Evolutionary conservation across 208 protist genomes (phyloP).

Genomic region (Acanthamoeba royreba): DNA sequence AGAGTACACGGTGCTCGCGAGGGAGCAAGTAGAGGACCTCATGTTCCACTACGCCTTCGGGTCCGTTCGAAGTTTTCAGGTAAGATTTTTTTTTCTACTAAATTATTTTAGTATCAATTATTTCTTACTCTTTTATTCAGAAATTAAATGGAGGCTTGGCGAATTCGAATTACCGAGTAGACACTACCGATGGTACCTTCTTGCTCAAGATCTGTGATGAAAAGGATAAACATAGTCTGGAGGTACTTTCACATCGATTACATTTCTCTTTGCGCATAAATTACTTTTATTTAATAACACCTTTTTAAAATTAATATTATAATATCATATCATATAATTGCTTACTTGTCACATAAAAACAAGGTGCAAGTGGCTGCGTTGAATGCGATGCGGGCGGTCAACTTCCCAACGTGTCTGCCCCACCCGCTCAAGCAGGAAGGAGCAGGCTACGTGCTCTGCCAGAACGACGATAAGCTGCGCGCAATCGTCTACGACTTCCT

Average conservation of each 20-base stretch:
- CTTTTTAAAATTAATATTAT: not conserved
- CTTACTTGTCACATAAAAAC: not conserved
- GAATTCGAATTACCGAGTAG: not conserved
- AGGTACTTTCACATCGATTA: too few species aligned
- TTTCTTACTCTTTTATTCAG: not conserved
- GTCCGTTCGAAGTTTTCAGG: not conserved
- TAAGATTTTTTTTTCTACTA: not conserved
- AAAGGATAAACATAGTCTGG: not conserved
- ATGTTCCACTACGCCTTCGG: not conserved
- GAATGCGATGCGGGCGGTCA: not conserved
- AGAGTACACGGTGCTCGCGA: not conserved
- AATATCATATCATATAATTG: too few species aligned
- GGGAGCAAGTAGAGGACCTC: not conserved
- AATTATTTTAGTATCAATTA: not conserved
- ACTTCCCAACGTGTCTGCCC: not conserved
- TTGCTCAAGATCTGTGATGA: not conserved
- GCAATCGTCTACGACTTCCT: constrained; percentile 8
- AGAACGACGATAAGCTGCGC: not conserved
- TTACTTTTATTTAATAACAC: not conserved
- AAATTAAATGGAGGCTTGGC: not conserved
- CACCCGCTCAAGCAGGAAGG: not conserved
- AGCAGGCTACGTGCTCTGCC: not conserved
- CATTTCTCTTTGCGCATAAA: not conserved
- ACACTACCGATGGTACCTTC: not conserved
- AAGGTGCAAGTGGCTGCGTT: not conserved